Percentiles rank a stretch among this genome's conserved stretches.
These are phyloP conservation scores for Zangia roseola DNA, from an alignment of 768 basidiomycete genomes.

Conservation along the genomic window DNA sequence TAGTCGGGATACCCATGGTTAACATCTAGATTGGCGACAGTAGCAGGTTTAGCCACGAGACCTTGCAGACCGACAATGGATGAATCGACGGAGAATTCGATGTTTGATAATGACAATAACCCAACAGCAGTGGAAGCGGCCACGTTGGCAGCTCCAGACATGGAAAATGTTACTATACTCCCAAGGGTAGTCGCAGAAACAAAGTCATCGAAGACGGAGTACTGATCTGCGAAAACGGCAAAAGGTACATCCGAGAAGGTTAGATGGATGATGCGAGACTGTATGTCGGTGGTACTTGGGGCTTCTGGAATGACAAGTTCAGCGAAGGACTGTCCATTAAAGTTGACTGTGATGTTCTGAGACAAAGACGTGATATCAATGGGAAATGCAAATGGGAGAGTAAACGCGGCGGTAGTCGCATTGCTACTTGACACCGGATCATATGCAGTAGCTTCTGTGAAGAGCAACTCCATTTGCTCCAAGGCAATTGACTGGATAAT, in stretches of 20 bases:
- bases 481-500: constrained; percentile 65
- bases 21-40: constrained; percentile 60
- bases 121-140: constrained; percentile 68
- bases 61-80: constrained; percentile 64
- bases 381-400: constrained; percentile 68
- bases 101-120: constrained; percentile 52
- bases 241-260: constrained; percentile 61
- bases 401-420: constrained; percentile 61
- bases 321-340: constrained; percentile 55
- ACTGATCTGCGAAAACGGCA: constrained; percentile 46
- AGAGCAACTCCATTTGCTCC: constrained; percentile 57
- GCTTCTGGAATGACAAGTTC: constrained; percentile 57
- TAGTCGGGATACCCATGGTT: constrained; percentile 64
- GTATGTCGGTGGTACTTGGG: constrained; percentile 60
- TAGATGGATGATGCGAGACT: constrained; percentile 57
- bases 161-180: constrained; percentile 41
- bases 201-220: constrained; percentile 58
- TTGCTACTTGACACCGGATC: constrained; percentile 57
- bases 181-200: constrained; percentile 58
- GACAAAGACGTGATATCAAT: constrained; percentile 62
- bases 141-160: constrained; percentile 55
- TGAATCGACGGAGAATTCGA: constrained; percentile 58
- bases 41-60: constrained; percentile 54
- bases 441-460: constrained; percentile 57
- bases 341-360: constrained; percentile 56